These are phyloP conservation scores for Coemansia sp. DNA, from an alignment of 192 early-diverging fungal species.

Conservation along the genomic window DNA sequence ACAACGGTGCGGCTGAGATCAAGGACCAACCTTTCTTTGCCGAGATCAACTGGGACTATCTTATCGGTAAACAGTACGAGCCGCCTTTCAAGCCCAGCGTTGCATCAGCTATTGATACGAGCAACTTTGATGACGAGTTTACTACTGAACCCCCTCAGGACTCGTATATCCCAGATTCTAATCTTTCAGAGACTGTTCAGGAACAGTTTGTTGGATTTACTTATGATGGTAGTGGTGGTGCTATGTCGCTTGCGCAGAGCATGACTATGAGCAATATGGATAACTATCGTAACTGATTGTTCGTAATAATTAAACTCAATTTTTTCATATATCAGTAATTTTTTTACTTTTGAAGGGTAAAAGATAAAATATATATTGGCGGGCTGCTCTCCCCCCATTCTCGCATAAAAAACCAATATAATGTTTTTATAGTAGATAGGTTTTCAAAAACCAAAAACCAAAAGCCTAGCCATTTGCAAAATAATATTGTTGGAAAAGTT, in stretches of 20 bases:
- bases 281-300: slow-evolving; percentile 28
- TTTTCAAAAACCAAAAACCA: no score
- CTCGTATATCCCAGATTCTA: slow-evolving; percentile 76
- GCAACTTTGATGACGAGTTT: slow-evolving; percentile 98
- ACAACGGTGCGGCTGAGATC: slow-evolving; percentile 84
- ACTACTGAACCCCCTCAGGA: slow-evolving; percentile 91
- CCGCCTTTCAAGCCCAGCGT: slow-evolving; percentile 94
- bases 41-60: slow-evolving; percentile 81
- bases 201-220: slow-evolving; percentile 95
- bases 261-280: slow-evolving; percentile 53
- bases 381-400: no score
- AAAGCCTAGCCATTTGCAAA: no score
- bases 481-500: no score
- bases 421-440: no score
- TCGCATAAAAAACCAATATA: no score
- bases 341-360: background rate
- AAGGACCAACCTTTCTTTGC: slow-evolving; percentile 94
- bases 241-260: slow-evolving; percentile 59
- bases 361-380: no score
- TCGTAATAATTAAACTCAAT: background rate
- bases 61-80: slow-evolving; percentile 87
- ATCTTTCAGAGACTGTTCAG: slow-evolving; percentile 86
- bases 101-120: slow-evolving; percentile 83
- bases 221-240: slow-evolving; percentile 73
- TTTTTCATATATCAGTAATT: background rate